Evolutionary conservation across 2,329 filamentous ascomycete genomes (phyloP).

Genomic region (Myriosclerotinia duriaeana): DNA sequence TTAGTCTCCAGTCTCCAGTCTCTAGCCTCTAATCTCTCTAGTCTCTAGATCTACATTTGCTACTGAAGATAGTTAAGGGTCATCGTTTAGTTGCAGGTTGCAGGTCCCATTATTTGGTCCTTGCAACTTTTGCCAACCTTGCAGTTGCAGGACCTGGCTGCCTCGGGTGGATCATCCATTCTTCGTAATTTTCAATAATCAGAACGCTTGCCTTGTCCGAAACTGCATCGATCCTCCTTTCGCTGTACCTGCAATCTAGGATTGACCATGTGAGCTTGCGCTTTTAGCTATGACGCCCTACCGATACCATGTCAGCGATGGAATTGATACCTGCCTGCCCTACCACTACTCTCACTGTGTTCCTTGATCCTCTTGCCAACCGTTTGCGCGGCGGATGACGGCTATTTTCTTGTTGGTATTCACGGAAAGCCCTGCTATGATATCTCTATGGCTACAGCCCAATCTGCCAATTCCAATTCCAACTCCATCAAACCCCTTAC

Average conservation of each 20-base stretch:
- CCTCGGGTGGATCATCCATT: slow-evolving; percentile 28
- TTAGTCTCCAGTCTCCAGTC: neutral
- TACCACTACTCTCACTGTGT: slow-evolving; percentile 30
- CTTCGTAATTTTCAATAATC: slow-evolving; percentile 21
- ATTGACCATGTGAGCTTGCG: slow-evolving; percentile 35
- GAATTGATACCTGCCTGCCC: slow-evolving; percentile 31
- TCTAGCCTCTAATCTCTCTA: neutral
- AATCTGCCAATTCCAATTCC: slow-evolving; percentile 31
- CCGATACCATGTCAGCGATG: slow-evolving; percentile 33
- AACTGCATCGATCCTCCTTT: slow-evolving; percentile 26
- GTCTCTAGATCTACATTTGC: slow-evolving; percentile 20
- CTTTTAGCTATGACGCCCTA: slow-evolving; percentile 27
- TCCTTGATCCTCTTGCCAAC: slow-evolving; percentile 28
- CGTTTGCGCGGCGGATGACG: slow-evolving; percentile 31
- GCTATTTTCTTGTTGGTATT: slow-evolving; percentile 29
- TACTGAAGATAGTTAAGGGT: slow-evolving; percentile 19
- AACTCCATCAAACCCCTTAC: slow-evolving; percentile 26
- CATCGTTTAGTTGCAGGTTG: slow-evolving; percentile 13
- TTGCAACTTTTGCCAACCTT: slow-evolving; percentile 24
- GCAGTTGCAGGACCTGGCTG: slow-evolving; percentile 11
- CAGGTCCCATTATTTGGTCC: slow-evolving; percentile 23
- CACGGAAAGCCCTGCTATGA: slow-evolving; percentile 31
- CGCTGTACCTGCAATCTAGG: slow-evolving; percentile 31
- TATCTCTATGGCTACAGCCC: slow-evolving; percentile 31
- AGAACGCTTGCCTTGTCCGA: slow-evolving; percentile 25